Base-by-base conservation (phyloP, 2,329 filamentous ascomycete genomes). In the Aspergillus chevalieri region DNA sequence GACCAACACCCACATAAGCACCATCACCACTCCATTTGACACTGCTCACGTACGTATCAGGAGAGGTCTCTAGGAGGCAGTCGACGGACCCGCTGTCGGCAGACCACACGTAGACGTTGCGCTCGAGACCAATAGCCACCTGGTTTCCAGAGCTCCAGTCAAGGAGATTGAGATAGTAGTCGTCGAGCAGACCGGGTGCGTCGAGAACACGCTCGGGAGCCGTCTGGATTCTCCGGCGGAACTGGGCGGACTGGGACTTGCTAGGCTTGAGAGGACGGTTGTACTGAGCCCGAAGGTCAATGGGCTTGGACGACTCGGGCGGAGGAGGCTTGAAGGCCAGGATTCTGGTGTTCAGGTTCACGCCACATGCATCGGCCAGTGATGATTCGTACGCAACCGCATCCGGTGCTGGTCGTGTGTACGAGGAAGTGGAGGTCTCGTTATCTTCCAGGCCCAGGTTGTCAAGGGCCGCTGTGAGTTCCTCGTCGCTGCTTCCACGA, bases 11-110 rank as follows among this genome's bases (percentile, higher is more conserved):
- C 57, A 98, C 91, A 66, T 98, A 97, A 28, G 92, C 91, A 52
- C 93, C 93, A 65, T 98, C 93, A 46, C 88, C 89, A 54, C 91
- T 96, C 93, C 93, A 98, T 77, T 97, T 97, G 65, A 98, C 92
- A 58, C 91, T 96, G 76, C 91, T 94, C 64, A 98, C 84, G 68
- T 98, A 97, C 17, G 92, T 97, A 69, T 98, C 93, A 17, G 87
- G 78, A 49, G 82, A 81, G 45, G 89, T 89, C 76, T 98, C 92
- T 46, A 97, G 76, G 21, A 98, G 83, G 63, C 87, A 92, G 74
- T 82, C 87, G 54, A 98, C 93, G 14, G 85, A 83, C 52, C 93
- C 93, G 64, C 89, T 86, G 59, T 97, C 93, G 12, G 93, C 93
- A 33, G 93, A 97, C 93, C 93, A 98, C 61, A 98, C 88, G 65